These are phyloP conservation scores for Pachysandra terminalis DNA, from an alignment of 164 flowering plant genomes.

Conservation along the genomic window DNA sequence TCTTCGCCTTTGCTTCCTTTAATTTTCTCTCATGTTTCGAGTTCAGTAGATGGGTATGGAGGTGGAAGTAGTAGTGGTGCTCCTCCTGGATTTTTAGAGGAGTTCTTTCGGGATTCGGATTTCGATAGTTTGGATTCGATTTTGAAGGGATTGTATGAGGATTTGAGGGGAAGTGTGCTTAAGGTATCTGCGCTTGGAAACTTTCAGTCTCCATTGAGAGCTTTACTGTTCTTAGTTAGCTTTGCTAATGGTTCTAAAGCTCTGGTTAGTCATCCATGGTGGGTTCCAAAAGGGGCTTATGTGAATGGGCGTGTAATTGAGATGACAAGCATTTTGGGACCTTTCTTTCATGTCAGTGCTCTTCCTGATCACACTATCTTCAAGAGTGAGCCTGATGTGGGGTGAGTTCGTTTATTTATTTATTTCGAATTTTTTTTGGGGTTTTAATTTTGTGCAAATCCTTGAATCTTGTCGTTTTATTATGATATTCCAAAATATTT, in stretches of 20 bases:
- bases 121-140: slow-evolving; percentile 76
- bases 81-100: slow-evolving; percentile 89
- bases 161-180: slow-evolving; percentile 71
- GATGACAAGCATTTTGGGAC: slow-evolving; percentile 93
- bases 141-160: slow-evolving; percentile 72
- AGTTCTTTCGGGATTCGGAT: slow-evolving; percentile 77
- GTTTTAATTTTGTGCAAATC: no score
- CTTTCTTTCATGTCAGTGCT: slow-evolving; percentile 94
- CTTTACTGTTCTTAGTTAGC: slow-evolving; percentile 56
- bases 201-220: slow-evolving; percentile 87
- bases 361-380: slow-evolving; percentile 79
- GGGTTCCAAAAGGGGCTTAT: slow-evolving; percentile 71
- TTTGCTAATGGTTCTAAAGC: slow-evolving; percentile 67
- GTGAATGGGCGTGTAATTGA: slow-evolving; percentile 90
- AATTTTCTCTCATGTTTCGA: slow-evolving; percentile 60
- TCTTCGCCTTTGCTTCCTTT: slow-evolving; percentile 60
- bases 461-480: background rate
- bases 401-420: slow-evolving; percentile 47
- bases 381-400: slow-evolving; percentile 91
- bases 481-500: no score
- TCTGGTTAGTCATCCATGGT: slow-evolving; percentile 80
- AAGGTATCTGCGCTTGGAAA: slow-evolving; percentile 86
- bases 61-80: slow-evolving; percentile 40
- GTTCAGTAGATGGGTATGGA: slow-evolving; percentile 54
- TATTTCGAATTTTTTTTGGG: background rate